These are phyloP conservation scores for Globisporangium abappressorium DNA, from an alignment of 352 stramenopile species.

Conservation along the genomic window DNA sequence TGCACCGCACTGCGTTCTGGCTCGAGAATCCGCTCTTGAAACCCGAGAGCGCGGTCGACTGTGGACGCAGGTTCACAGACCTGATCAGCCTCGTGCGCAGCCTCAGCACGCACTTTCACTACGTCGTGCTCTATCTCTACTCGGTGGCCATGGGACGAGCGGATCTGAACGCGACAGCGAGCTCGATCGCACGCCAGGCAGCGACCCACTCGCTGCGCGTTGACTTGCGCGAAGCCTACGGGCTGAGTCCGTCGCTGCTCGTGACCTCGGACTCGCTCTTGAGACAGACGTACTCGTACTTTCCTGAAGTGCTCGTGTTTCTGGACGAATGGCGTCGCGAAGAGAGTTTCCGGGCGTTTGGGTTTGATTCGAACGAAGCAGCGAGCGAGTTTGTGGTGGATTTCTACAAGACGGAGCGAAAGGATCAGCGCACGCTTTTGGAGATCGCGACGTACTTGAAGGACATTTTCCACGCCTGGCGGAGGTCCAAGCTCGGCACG, in stretches of 20 bases:
- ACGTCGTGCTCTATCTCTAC: constrained; percentile 44
- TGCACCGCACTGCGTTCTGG: constrained; percentile 23
- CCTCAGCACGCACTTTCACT: constrained; percentile 39
- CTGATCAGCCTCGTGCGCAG: constrained; percentile 25
- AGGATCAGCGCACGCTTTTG: not conserved
- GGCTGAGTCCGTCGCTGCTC: constrained; percentile 1
- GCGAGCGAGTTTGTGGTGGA: constrained; percentile 11
- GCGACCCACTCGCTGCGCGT: not conserved
- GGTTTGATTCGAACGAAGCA: constrained; percentile 21
- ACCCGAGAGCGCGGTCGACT: constrained; percentile 15
- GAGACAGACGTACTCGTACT: constrained; percentile 64
- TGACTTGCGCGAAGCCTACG: constrained; percentile 11
- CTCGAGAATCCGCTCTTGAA: constrained; percentile 22
- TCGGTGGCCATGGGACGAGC: constrained; percentile 37
- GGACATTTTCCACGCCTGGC: constrained; percentile 17
- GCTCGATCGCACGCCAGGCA: constrained; percentile 10
- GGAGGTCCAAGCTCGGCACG: constrained; percentile 8
- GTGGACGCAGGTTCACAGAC: constrained; percentile 25
- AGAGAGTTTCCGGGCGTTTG: constrained; percentile 42
- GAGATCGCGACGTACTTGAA: constrained; percentile 10
- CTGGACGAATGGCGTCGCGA: constrained; percentile 53
- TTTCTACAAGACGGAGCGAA: not conserved
- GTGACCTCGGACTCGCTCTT: constrained; percentile 22
- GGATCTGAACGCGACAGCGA: constrained; percentile 4
- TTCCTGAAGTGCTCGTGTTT: constrained; percentile 61